A percentile compares a stretch with the other conserved stretches of the same genome.
Conservation (phyloP, 495 filamentous ascomycete genomes). For the Cercophora scortea region DNA sequence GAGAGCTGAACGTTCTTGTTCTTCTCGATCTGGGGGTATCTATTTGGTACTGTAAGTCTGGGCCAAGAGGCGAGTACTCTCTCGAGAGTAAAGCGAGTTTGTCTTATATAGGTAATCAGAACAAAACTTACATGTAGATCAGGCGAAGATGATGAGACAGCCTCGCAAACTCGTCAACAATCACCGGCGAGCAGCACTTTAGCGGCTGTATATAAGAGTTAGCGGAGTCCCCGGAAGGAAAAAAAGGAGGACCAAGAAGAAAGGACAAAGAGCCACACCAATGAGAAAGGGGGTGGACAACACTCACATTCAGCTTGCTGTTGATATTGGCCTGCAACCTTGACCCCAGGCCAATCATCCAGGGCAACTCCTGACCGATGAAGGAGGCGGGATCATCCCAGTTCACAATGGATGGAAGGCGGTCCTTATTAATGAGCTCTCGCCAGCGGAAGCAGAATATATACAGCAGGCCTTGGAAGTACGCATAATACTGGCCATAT, state of each 20-base stretch:
- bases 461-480: conserved; percentile 61
- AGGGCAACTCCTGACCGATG: conserved; percentile 57
- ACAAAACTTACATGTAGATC: conserved; percentile 59
- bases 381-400: conserved; percentile 48
- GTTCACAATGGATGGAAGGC: conserved; percentile 34
- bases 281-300: too few relatives aligned
- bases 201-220: conserved; percentile 45
- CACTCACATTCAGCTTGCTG: conserved; percentile 64
- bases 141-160: conserved; percentile 76
- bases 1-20: conserved; percentile 78
- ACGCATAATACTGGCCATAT: conserved; percentile 79
- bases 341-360: conserved; percentile 66
- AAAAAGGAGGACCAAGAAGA: neutral
- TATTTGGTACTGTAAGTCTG: neutral
- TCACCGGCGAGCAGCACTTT: conserved; percentile 88
- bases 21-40: conserved; percentile 72
- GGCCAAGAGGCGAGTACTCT: too few relatives aligned
- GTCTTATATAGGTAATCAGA: neutral
- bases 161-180: conserved; percentile 85
- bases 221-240: neutral
- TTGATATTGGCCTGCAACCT: conserved; percentile 66
- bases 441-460: conserved; percentile 99
- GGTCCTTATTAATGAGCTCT: conserved; percentile 59
- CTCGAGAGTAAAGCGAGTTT: neutral
- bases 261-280: neutral